Evolutionary conservation across 140 eudicot species (phyloP).

Genomic region (Bidens hawaiensis): DNA sequence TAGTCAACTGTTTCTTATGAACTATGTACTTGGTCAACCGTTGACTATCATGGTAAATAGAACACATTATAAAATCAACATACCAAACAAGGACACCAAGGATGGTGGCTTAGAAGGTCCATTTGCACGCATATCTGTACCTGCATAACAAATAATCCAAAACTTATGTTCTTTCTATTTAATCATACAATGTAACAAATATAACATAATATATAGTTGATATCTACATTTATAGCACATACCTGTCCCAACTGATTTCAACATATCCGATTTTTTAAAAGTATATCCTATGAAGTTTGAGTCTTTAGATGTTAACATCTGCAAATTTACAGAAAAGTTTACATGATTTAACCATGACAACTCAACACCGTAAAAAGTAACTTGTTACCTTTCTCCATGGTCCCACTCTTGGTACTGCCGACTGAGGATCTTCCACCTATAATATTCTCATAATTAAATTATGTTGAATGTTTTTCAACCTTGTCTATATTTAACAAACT

Average conservation of each 20-base stretch:
- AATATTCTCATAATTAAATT: no score
- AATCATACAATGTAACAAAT: background rate
- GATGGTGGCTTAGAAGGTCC: slow-evolving; percentile 75
- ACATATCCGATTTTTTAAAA: slow-evolving; percentile 79
- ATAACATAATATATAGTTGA: background rate
- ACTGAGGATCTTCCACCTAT: slow-evolving; percentile 67
- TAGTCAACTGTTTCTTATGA: no score
- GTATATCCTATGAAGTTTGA: slow-evolving; percentile 88
- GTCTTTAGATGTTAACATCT: slow-evolving; percentile 96
- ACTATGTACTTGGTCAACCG: no score
- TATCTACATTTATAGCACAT: background rate
- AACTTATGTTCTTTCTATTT: background rate
- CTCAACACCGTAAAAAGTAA: background rate
- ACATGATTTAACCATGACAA: no score
- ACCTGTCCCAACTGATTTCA: slow-evolving; percentile 85
- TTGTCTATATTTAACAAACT: background rate
- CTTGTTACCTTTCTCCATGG: slow-evolving; percentile 87
- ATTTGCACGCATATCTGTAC: slow-evolving; percentile 54
- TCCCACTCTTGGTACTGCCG: slow-evolving; percentile 72
- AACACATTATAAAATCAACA: no score
- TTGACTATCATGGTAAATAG: no score
- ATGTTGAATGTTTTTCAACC: background rate
- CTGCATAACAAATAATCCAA: slow-evolving; percentile 43
- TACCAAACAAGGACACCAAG: slow-evolving; percentile 74
- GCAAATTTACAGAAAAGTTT: slow-evolving; percentile 23